Percentiles rank a stretch among this genome's conserved stretches.
These are phyloP conservation scores for Lentinula raphanica DNA, from an alignment of 768 basidiomycete genomes.

Conservation along the genomic window DNA sequence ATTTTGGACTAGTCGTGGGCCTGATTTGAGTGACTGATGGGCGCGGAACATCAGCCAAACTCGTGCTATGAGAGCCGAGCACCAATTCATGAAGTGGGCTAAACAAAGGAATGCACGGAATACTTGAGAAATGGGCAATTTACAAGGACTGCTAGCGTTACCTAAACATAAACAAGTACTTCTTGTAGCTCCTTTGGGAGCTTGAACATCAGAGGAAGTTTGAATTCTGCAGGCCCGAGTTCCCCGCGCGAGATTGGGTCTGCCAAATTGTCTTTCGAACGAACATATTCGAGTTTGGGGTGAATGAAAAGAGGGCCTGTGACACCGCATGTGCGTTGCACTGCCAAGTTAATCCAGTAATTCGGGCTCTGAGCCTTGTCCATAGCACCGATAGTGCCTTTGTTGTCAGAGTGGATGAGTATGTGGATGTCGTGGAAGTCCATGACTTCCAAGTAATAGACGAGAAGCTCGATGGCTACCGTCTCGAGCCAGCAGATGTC, in stretches of 20 bases:
- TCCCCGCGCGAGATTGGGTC: conserved; percentile 25
- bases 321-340: conserved; percentile 14
- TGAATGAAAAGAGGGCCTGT: conserved; percentile 12
- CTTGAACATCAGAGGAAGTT: background rate
- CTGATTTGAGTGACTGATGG: background rate
- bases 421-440: conserved; percentile 13
- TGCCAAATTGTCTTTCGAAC: conserved; percentile 18
- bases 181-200: background rate
- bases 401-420: conserved; percentile 26
- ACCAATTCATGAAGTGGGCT: too few species aligned
- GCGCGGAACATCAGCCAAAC: background rate
- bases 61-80: too few species aligned
- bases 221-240: background rate
- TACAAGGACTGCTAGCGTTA: background rate
- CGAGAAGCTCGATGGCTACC: conserved; percentile 9
- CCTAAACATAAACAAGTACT: background rate
- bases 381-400: conserved; percentile 23
- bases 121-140: background rate
- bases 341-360: conserved; percentile 22
- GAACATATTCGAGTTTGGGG: conserved; percentile 16
- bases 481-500: conserved; percentile 12
- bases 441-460: conserved; percentile 14
- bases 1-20: too few species aligned
- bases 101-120: background rate
- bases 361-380: conserved; percentile 21